phyloP scores from a whole-genome alignment of 192 early-diverging fungal species.

The Borealophlyctis nickersoniae region DNA sequence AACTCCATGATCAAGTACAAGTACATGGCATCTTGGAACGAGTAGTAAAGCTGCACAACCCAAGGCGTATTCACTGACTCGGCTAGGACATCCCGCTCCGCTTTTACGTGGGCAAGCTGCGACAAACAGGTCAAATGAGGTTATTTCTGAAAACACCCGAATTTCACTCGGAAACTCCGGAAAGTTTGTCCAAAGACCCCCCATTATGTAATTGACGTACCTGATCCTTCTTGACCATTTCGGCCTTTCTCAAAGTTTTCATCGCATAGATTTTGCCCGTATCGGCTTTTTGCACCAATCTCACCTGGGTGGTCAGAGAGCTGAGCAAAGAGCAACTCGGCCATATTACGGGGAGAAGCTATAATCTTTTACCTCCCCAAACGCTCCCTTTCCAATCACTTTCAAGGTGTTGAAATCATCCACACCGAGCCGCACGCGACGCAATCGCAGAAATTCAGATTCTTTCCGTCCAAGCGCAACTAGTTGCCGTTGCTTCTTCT shows the following conservation, averaged over 20 bases:
- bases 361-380: constrained; percentile 73
- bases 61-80: constrained; percentile 87
- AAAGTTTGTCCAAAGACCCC: neutral
- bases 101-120: constrained; percentile 91
- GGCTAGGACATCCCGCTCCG: constrained; percentile 96
- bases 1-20: constrained; percentile 99
- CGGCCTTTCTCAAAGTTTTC: constrained; percentile 93
- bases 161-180: too few relatives aligned
- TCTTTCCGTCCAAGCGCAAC: constrained; percentile 79
- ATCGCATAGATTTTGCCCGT: constrained; percentile 98
- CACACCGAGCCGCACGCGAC: constrained; percentile 80
- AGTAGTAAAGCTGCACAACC: constrained; percentile 98
- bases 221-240: constrained; percentile 99
- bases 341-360: constrained; percentile 1
- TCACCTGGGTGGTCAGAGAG: constrained; percentile 55
- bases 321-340: constrained; percentile 1
- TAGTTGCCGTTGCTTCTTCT: constrained; percentile 84
- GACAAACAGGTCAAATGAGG: too few relatives aligned
- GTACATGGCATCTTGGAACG: constrained; percentile 92
- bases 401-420: constrained; percentile 93
- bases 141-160: too few relatives aligned
- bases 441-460: constrained; percentile 88
- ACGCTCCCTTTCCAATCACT: constrained; percentile 98
- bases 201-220: constrained; percentile 28
- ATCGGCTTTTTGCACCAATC: constrained; percentile 92